Evolutionary conservation across 176 grass and related monocot species (phyloP), one percentile per base, ranked within the genome.

Genomic region (Calamus simplicifolius): DNA sequence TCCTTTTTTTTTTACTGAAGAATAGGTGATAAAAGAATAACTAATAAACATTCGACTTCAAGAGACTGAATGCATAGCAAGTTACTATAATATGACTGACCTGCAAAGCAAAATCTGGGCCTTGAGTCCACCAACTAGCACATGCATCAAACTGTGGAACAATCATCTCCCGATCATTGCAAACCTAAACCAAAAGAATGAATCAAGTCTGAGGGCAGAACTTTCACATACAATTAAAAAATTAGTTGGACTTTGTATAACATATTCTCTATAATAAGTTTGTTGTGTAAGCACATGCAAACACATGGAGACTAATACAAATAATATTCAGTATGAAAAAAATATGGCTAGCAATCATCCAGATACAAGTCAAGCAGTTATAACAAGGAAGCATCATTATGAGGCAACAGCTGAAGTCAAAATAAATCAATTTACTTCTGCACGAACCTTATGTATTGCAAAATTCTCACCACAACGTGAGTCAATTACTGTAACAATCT

Each of bases 101-200:
- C 86, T 96, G 91, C 25, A 96, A 80, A 18, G 67, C 70, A 75
- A 70, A 85, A 85, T 90, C 86, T 74, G 91, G 91, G 16, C 91
- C 91, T 78, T 96, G 91, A 74, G 91, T 96, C 91, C 91, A 96
- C 91, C 91, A 96, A 82, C 91, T 90, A 50, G 83, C 86, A 65
- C 91, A 96, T 59, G 86, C 91, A 85, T 96, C 91, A 77, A 96
- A 96, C 59, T 90, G 91, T 25, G 86, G 83, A 43, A 79, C 67
- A 21, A 96, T 77, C 77, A 82, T 79, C 68, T 84, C 80, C 58
- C 10, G 76, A 43, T 68, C 79, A 62, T 82, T 70, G 71, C 76
- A 67, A 74, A 82, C 76, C 91, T 90, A 74, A 21, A 62, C 43
- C 30, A 30, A 38, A 52, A 27, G n/a, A 54, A 73, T 51, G 4